These are phyloP conservation scores for Xylariaceae sp. DNA, from an alignment of 2,329 filamentous ascomycete species.

Conservation along the genomic window DNA sequence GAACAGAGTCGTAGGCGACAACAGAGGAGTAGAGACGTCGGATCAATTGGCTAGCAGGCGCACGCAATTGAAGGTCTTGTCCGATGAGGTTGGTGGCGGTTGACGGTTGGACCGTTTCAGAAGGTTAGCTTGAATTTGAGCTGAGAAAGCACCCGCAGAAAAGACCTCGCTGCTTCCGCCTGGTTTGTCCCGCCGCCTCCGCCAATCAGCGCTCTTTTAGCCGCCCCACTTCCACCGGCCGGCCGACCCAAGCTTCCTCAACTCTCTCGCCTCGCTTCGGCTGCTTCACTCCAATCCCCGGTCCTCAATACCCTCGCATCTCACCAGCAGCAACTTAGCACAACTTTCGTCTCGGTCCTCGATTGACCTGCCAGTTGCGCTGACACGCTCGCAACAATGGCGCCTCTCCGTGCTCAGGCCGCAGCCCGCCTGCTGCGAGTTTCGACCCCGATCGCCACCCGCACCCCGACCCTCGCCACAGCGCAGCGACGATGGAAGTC, in stretches of 20 bases:
- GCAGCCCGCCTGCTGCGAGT: conserved; percentile 49
- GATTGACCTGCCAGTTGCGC: conserved; percentile 12
- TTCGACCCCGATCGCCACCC: conserved; percentile 30
- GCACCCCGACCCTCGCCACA: conserved; percentile 36
- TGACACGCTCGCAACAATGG: conserved; percentile 14
- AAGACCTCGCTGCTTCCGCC: conserved; percentile 43
- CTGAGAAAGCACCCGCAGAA: conserved; percentile 33
- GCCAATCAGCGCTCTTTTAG: conserved; percentile 32
- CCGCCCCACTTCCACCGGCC: conserved; percentile 16
- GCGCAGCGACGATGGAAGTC: conserved; percentile 49
- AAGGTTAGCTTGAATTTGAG: conserved; percentile 18
- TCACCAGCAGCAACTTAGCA: no score
- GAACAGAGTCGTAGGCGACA: conserved; percentile 15
- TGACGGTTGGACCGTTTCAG: conserved; percentile 5
- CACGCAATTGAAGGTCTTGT: conserved; percentile 28
- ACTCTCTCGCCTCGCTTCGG: background rate
- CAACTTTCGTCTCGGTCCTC: background rate
- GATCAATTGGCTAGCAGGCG: conserved; percentile 30
- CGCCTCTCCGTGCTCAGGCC: conserved; percentile 52
- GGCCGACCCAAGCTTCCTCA: conserved; percentile 5
- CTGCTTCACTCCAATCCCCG: no score
- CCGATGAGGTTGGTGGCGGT: conserved; percentile 2
- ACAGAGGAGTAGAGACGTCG: conserved; percentile 29
- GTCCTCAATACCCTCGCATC: no score
- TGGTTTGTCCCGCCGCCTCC: conserved; percentile 34